phyloP scores from a whole-genome alignment of 352 stramenopile genomes.

The Pythium aristosporum region DNA sequence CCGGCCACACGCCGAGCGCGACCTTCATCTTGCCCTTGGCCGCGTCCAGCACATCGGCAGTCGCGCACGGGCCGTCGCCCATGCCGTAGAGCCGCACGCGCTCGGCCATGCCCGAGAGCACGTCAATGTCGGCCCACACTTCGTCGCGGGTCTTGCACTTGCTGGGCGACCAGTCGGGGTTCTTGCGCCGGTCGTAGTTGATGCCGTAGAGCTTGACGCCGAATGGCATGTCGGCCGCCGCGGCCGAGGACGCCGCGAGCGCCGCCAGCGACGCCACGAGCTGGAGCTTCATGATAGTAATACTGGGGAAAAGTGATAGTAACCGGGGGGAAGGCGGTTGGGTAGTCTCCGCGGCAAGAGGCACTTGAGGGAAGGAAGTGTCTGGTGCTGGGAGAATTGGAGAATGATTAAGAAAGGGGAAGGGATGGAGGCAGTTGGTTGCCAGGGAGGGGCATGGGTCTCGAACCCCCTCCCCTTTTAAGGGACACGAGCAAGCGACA shows the following conservation, averaged over 20 bases:
- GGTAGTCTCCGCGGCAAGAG: too few species aligned
- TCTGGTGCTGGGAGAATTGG: slow-evolving; percentile 14
- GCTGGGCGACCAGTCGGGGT: slow-evolving; percentile 40
- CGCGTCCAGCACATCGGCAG: slow-evolving; percentile 37
- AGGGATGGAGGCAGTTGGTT: too few species aligned
- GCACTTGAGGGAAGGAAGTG: neutral
- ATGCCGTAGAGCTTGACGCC: slow-evolving; percentile 65
- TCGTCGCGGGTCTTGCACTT: slow-evolving; percentile 48
- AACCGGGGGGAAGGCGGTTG: too few species aligned
- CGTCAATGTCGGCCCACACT: slow-evolving; percentile 55
- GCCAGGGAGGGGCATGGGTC: too few species aligned
- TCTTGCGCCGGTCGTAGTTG: slow-evolving; percentile 76
- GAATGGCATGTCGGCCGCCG: slow-evolving; percentile 13
- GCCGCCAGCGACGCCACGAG: slow-evolving; percentile 3
- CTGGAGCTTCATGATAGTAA: slow-evolving; percentile 24
- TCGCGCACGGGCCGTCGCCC: slow-evolving; percentile 48
- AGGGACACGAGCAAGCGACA: neutral
- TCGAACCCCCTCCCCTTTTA: neutral
- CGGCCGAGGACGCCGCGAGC: slow-evolving; percentile 10
- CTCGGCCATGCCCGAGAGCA: slow-evolving; percentile 43
- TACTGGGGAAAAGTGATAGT: neutral
- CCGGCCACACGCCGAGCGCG: slow-evolving; percentile 69
- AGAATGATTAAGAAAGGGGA: slow-evolving; percentile 6
- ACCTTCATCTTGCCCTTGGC: slow-evolving; percentile 52
- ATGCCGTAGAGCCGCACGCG: slow-evolving; percentile 73